Percentiles rank a stretch among this genome's conserved stretches.
Conservation (phyloP, 1,284 basidiomycete genomes). For the Trametes sp. region DNA sequence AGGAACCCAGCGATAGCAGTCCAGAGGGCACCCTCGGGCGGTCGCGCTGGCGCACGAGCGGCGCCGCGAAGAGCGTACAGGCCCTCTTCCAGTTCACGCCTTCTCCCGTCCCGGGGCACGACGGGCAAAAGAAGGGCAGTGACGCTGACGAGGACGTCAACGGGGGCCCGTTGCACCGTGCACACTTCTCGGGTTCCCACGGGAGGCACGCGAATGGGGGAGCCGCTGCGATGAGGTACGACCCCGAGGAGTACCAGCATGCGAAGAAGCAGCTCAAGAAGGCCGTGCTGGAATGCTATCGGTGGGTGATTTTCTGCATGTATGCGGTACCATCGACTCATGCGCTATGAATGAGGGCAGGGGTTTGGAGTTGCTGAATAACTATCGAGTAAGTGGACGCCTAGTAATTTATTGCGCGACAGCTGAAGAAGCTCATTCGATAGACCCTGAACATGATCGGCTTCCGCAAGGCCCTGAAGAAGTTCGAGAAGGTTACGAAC, state of each 20-base stretch:
- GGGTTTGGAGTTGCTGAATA: conserved; percentile 82
- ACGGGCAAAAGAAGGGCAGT: conserved; percentile 5
- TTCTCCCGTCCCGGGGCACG: background rate
- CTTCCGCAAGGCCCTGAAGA: conserved; percentile 92
- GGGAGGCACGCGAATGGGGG: background rate
- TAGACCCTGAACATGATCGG: conserved; percentile 90
- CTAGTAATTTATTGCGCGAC: background rate
- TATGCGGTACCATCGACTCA: background rate
- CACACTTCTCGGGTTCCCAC: background rate
- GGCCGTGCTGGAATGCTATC: conserved; percentile 88
- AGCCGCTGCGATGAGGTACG: conserved; percentile 33
- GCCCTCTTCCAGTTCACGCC: conserved; percentile 22
- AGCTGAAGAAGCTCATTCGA: background rate
- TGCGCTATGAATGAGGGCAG: conserved; percentile 43
- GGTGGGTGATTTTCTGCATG: conserved; percentile 50
- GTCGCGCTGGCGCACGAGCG: conserved; percentile 17
- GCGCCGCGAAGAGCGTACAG: conserved; percentile 22
- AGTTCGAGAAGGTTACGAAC: conserved; percentile 89
- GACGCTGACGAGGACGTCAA: conserved; percentile 9
- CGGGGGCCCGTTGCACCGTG: background rate
- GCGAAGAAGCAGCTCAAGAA: conserved; percentile 86
- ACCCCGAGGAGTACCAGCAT: conserved; percentile 83
- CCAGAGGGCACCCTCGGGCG: conserved; percentile 11
- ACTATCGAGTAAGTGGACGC: conserved; percentile 75
- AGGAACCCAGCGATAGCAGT: conserved; percentile 11